These are phyloP conservation scores for Chaetomium olivaceum DNA, from an alignment of 2,329 filamentous ascomycete genomes.

Conservation along the genomic window DNA sequence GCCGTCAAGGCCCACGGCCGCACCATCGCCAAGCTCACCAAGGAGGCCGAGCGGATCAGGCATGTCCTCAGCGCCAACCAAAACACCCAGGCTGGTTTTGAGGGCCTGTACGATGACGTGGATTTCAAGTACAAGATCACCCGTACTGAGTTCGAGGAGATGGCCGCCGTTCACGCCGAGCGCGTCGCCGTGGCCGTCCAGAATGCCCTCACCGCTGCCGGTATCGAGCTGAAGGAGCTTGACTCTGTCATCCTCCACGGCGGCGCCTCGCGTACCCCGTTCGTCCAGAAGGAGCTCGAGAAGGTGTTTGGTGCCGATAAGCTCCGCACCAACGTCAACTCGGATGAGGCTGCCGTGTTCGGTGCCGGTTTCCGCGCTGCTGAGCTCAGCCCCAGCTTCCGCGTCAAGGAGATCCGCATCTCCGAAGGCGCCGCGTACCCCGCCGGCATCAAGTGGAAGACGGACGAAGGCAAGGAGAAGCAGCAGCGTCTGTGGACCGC, in stretches of 20 bases:
- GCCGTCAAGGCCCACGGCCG: slow-evolving; percentile 75
- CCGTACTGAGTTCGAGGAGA: slow-evolving; percentile 76
- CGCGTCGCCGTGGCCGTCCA: slow-evolving; percentile 70
- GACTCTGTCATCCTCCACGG: slow-evolving; percentile 93
- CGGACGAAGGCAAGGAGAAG: slow-evolving; percentile 66
- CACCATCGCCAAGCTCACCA: slow-evolving; percentile 85
- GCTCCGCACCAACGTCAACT: slow-evolving; percentile 91
- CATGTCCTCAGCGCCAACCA: slow-evolving; percentile 93
- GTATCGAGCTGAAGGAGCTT: slow-evolving; percentile 71
- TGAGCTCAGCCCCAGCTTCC: slow-evolving; percentile 89
- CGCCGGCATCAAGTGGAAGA: slow-evolving; percentile 72
- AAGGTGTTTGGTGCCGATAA: slow-evolving; percentile 72
- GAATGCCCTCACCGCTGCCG: slow-evolving; percentile 71
- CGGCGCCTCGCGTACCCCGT: slow-evolving; percentile 85
- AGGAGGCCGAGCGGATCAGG: slow-evolving; percentile 83
- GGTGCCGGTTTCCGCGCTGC: slow-evolving; percentile 94
- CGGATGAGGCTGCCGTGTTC: slow-evolving; percentile 94
- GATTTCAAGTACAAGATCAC: slow-evolving; percentile 91
- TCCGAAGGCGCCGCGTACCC: slow-evolving; percentile 75
- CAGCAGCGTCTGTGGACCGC: slow-evolving; percentile 83
- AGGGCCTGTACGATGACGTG: slow-evolving; percentile 86
- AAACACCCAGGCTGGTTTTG: slow-evolving; percentile 77
- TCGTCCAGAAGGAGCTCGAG: slow-evolving; percentile 88
- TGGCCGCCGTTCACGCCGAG: slow-evolving; percentile 67
- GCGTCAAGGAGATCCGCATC: slow-evolving; percentile 92